A percentile compares a stretch with the other conserved stretches of the same genome.
phyloP scores from a whole-genome alignment of 768 basidiomycete genomes.

The Hygrocybe punicea region DNA sequence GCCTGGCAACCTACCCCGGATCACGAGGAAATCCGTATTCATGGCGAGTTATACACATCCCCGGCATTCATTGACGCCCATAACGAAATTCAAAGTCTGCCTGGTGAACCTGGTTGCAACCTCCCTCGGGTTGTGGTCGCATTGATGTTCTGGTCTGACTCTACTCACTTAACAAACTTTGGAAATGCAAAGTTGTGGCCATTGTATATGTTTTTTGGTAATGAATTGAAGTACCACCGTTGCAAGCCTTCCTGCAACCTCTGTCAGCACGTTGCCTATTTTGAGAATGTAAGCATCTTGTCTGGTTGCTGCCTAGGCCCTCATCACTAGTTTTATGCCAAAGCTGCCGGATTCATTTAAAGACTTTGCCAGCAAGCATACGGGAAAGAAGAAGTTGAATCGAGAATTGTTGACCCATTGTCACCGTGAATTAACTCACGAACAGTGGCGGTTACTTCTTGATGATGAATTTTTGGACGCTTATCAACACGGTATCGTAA shows the following conservation, averaged over 20 bases:
- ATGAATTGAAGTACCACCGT: no score
- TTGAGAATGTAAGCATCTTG: background rate
- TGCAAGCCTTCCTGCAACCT: no score
- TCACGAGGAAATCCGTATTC: background rate
- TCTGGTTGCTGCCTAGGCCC: background rate
- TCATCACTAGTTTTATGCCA: background rate
- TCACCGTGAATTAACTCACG: background rate
- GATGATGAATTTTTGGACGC: background rate
- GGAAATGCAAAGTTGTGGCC: no score
- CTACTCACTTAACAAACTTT: no score
- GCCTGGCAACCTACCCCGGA: background rate
- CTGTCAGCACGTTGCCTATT: no score
- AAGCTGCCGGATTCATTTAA: background rate
- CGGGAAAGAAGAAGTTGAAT: background rate
- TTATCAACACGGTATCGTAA: no score
- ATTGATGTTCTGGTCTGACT: no score
- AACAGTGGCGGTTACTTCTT: background rate
- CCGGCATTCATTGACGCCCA: background rate
- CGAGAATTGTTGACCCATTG: background rate
- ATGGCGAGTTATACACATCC: background rate
- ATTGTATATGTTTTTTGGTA: no score
- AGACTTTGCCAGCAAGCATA: no score
- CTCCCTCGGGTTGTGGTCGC: no score
- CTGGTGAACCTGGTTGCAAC: no score
- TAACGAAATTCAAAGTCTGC: no score